Base-by-base conservation (phyloP, 495 filamentous ascomycete species). In the Recurvomyces mirabilis region DNA sequence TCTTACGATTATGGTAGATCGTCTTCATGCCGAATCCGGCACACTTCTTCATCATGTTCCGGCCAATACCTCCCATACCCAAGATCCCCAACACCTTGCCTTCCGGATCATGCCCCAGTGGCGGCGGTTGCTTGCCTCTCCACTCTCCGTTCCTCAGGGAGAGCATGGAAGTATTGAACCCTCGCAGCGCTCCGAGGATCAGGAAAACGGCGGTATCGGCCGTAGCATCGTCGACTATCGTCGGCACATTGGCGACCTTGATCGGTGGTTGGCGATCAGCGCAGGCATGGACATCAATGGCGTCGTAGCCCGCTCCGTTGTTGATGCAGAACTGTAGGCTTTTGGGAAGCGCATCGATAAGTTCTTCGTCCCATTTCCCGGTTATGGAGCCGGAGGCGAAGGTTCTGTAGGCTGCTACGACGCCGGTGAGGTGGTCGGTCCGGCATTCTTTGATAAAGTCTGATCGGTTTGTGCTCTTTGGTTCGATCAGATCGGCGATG, bases 281-380 rank as follows among this genome's bases (percentile, higher is more conserved):
- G 60, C 82, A 87, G n/a, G 73, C 77, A 5, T 72, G 52, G 20
- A 86, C 68, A 52, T 88, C 81, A 22, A 91, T 73, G 45, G 86
- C 83, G 52, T 91, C 84, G 58, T 91, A 91, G 2, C 84, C 84
- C 22, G 84, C 84, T 25, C 69, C 87, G 55, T 86, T 88, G 59
- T 94, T 87, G 57, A 77, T 82, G 50, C 94, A 72, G 61, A 82
- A 94, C 49, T 74, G 79, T 29, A 93, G 58, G 2, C 74, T 79
- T 23, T 61, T 54, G 1, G 87, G 87, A 12, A 85, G 66, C 5
- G 64, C 58, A 4, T 69, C 59, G 35, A 84, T 57, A 42, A 85
- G 51, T 49, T 66, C 63, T 39, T 55, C 53, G 43, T 68, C 63
- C 38, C 62, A 64, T 18, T 48, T 19, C 2, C 89, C 89, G 0